Evolutionary conservation across 2,329 filamentous ascomycete species (phyloP), one percentile per base, ranked within the genome.

Genomic region (Chrysosporium queenslandicum): DNA sequence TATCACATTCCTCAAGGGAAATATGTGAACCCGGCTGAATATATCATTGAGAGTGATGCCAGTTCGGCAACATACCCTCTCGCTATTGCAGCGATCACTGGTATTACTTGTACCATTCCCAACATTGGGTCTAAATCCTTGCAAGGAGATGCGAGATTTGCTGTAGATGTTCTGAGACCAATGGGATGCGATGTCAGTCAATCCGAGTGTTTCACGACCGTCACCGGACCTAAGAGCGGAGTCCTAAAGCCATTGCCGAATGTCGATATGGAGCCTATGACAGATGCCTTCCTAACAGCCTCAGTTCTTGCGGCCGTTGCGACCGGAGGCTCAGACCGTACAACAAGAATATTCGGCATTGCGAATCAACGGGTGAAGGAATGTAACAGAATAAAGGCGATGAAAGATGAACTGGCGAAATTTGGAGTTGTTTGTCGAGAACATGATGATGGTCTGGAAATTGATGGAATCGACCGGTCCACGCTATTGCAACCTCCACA

Each of bases 231-330:
- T n/a, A 70, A 79, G 2, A 69, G 77, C 52, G 91, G 92, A 9
- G 71, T 77, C 14, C 73, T 98, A 36, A 82, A 82, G 60, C 84
- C 87, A 0, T 73, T 98, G 11, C 73, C 82, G 16, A 85, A 91
- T 54, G 82, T 98, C 25, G 90, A 98, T 63, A 98, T 98, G 92
- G 92, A 97, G 68, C 86, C 91, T 1, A 98, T 98, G 92, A 98
- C 92, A 0, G 92, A 98, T 69, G 92, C 92, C 46, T 98, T 98
- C 75, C 77, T 98, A 49, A 96, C 90, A 3, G 92, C 92, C 16
- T 94, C 89, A 1, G 89, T 95, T 3, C 77, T 98, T 43, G 92
- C 89, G 23, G 92, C 92, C 32, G 87, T 95, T 40, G 89, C 91
- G 8, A 81, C 79, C 12, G 87, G 87, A 1, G 82, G 82, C 47